These are phyloP conservation scores for Oryza glaberrima DNA, from an alignment of 176 grass and related monocot species.

Conservation along the genomic window DNA sequence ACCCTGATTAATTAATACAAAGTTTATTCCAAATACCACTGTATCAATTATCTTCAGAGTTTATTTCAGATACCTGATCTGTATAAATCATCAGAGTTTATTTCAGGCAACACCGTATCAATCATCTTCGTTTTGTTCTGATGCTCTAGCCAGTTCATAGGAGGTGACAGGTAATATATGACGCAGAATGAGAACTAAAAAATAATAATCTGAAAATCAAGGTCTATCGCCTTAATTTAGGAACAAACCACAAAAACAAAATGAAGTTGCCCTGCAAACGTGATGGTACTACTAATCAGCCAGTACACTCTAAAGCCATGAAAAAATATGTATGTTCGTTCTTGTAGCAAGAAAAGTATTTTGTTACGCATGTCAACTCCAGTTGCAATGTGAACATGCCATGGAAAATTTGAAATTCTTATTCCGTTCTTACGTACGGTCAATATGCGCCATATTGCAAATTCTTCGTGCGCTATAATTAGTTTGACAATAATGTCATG, in stretches of 20 bases:
- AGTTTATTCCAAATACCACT: too few relatives aligned
- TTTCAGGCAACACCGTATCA: too few relatives aligned
- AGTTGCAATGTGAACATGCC: background rate
- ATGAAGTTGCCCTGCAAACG: too few relatives aligned
- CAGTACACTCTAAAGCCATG: too few relatives aligned
- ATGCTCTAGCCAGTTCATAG: too few relatives aligned
- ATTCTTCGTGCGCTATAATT: too few relatives aligned
- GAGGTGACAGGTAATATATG: background rate
- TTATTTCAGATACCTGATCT: background rate
- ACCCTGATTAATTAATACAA: background rate
- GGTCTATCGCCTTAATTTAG: too few relatives aligned
- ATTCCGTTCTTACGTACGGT: background rate
- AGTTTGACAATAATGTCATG: too few relatives aligned
- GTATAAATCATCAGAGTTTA: too few relatives aligned
- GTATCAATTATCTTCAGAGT: background rate
- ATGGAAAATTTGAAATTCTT: background rate
- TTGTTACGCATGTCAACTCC: background rate
- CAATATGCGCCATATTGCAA: background rate
- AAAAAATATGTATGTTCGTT: background rate
- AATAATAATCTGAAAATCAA: background rate
- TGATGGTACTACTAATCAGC: too few relatives aligned
- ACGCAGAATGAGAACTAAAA: background rate
- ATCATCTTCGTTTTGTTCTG: too few relatives aligned
- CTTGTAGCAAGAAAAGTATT: background rate
- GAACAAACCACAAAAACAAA: too few relatives aligned